Evolutionary conservation across 768 basidiomycete species (phyloP).

Genomic region (Harrya chromipes): DNA sequence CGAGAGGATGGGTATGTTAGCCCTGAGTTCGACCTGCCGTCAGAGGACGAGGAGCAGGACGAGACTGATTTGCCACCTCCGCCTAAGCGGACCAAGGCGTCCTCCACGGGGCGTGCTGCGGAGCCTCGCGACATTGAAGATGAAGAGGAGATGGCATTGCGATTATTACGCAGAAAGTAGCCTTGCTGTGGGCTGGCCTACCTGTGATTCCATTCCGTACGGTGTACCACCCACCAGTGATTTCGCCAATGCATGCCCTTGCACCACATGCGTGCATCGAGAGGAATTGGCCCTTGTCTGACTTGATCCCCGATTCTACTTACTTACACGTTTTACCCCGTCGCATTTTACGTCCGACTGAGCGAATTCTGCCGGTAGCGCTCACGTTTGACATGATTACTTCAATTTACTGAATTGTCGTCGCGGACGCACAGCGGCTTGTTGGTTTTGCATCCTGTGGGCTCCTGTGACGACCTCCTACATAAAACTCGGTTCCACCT

Average conservation of each 20-base stretch:
- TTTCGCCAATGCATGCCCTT: neutral
- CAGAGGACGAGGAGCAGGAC: slow-evolving; percentile 36
- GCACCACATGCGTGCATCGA: neutral
- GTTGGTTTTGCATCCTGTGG: slow-evolving; percentile 7
- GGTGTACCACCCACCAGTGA: neutral
- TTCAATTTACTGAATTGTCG: no score
- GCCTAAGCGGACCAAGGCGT: slow-evolving; percentile 32
- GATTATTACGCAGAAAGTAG: slow-evolving; percentile 43
- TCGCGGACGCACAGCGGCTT: no score
- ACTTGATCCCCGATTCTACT: neutral
- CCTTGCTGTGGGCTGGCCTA: slow-evolving; percentile 1
- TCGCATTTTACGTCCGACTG: slow-evolving; percentile 2
- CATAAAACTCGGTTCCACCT: slow-evolving; percentile 1
- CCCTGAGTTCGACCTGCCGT: slow-evolving; percentile 61
- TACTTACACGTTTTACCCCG: no score
- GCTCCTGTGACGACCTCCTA: neutral
- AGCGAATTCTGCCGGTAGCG: neutral
- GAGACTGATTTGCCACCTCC: slow-evolving; percentile 23
- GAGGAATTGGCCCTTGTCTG: neutral
- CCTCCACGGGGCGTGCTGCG: slow-evolving; percentile 19
- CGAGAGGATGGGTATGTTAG: slow-evolving; percentile 73
- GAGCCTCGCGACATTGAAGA: slow-evolving; percentile 41
- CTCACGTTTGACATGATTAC: no score
- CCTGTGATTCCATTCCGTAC: neutral
- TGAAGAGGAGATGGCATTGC: slow-evolving; percentile 64